Percentiles rank a stretch among this genome's conserved stretches.
Conservation (phyloP, 2,329 filamentous ascomycete genomes). For the Hypoxylon sp. region DNA sequence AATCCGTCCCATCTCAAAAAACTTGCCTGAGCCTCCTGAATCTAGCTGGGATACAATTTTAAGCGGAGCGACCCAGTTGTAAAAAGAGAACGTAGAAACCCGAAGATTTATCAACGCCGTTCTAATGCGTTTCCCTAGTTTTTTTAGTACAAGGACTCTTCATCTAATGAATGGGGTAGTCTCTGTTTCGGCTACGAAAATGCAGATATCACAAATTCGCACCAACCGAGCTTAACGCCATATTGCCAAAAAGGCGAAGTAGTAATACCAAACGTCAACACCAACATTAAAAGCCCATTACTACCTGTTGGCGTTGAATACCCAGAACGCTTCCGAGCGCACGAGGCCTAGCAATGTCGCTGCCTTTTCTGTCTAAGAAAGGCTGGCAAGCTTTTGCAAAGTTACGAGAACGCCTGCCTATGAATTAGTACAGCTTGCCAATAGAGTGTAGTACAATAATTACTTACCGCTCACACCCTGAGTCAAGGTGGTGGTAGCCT, state of each 20-base stretch:
- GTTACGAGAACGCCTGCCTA: constrained; percentile 59
- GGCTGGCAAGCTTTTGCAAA: constrained; percentile 58
- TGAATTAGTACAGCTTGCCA: constrained; percentile 24
- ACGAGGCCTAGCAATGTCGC: too few species aligned
- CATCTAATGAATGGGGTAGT: constrained; percentile 18
- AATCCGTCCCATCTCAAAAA: constrained; percentile 4
- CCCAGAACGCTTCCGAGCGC: constrained; percentile 31
- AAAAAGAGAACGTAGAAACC: constrained; percentile 11
- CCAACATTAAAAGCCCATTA: too few species aligned
- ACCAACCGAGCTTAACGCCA: constrained; percentile 11
- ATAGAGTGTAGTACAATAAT: not conserved
- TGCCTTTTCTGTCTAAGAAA: constrained; percentile 48
- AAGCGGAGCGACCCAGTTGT: not conserved
- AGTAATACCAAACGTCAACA: constrained; percentile 17
- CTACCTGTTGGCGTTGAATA: too few species aligned
- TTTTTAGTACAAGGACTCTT: constrained; percentile 23
- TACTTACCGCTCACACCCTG: constrained; percentile 90
- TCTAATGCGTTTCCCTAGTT: constrained; percentile 28
- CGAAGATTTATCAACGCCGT: constrained; percentile 21
- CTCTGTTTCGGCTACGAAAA: constrained; percentile 32
- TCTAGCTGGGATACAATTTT: constrained; percentile 21
- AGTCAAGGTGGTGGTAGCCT: constrained; percentile 83
- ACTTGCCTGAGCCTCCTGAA: too few species aligned
- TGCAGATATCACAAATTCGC: constrained; percentile 14
- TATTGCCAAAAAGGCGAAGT: constrained; percentile 2